Base-by-base conservation (phyloP, 176 grass and related monocot genomes). In the Carex parvula region DNA sequence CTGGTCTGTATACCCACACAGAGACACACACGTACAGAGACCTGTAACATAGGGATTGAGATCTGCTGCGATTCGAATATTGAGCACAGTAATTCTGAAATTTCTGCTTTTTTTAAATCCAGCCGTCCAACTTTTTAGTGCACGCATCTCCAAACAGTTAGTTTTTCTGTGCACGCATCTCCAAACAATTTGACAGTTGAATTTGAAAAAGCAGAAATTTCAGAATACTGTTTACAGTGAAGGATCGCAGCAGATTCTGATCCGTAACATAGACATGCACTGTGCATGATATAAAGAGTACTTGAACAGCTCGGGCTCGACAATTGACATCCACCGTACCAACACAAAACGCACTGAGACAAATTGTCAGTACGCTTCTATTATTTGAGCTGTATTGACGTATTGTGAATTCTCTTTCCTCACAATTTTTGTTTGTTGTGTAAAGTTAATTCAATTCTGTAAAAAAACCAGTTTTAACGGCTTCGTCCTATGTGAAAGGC, bases 361-460 rank as follows among this genome's bases (percentile, higher is more conserved):
- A 8, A 26, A 75, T 22, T 52, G 71, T 75, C 46, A 16, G 46
- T 75, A 15, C 46, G 9, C 11, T 5, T 52, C 46, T 54, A 53
- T 16, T 16, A 54, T 75, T 26, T 53, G 24, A 75, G 8, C 12
- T 16, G 12, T 75, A 29, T 33, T 33, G 0, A 33, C n/a, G n/a
- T n/a, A n/a, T 75, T 29, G 14, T 75, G 71, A 75, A 13, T 53
- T 75, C 4, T 11, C 4, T 75, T 50, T 26, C 13, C 44, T 26
- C 46, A 13, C 30, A 54, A 5, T 29, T 54, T 29, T 24, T 75
- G 71, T 29, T 24, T 75, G 71, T 26, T 53, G 12, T 74, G 20
- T 54, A 75, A 75, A 75, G 12, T 75, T 75, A 2, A 75, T 75
- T 54, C 71, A 75, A 53, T 16, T 75, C 71, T 29, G 70, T 73